phyloP scores from a whole-genome alignment of 345 rosid genomes.

The Linum lewisii region DNA sequence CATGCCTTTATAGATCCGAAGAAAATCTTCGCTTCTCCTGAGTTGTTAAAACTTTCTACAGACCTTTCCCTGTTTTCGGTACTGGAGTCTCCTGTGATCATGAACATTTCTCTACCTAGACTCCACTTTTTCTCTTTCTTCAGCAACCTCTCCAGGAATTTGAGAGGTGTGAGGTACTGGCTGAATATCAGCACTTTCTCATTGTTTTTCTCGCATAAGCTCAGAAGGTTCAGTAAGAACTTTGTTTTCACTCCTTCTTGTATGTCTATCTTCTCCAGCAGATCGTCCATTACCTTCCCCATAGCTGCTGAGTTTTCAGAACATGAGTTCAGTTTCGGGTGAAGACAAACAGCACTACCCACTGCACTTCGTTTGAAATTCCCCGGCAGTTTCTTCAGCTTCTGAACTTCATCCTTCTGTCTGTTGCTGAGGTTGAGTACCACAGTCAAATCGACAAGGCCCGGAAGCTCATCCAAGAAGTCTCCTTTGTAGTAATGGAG shows the following conservation, averaged over 20 bases:
- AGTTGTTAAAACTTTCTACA: constrained; percentile 70
- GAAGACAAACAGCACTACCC: constrained; percentile 60
- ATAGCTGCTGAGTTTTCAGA: constrained; percentile 24
- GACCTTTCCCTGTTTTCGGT: constrained; percentile 56
- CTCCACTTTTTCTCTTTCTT: constrained; percentile 50
- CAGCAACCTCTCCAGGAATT: constrained; percentile 51
- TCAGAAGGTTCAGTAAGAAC: constrained; percentile 58
- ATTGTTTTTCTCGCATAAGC: constrained; percentile 46
- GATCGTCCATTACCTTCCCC: constrained; percentile 47
- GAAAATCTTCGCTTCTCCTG: constrained; percentile 61
- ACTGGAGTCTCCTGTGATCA: constrained; percentile 62
- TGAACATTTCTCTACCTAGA: constrained; percentile 51
- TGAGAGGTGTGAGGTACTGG: constrained; percentile 65
- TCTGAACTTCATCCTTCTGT: constrained; percentile 45
- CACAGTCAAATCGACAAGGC: constrained; percentile 69
- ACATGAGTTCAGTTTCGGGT: constrained; percentile 39
- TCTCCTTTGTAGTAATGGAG: constrained; percentile 92
- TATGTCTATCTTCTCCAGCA: constrained; percentile 37
- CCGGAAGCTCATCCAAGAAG: constrained; percentile 76
- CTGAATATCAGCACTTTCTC: constrained; percentile 81
- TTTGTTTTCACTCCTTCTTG: constrained; percentile 72
- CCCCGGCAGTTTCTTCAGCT: constrained; percentile 28
- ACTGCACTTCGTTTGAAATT: constrained; percentile 54
- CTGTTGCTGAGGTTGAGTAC: constrained; percentile 45
- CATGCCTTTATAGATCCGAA: constrained; percentile 92